Evolutionary conservation across 78 protist genomes (phyloP), one percentile per base, ranked within the genome.

Genomic region (Chrysochromulina parva): DNA sequence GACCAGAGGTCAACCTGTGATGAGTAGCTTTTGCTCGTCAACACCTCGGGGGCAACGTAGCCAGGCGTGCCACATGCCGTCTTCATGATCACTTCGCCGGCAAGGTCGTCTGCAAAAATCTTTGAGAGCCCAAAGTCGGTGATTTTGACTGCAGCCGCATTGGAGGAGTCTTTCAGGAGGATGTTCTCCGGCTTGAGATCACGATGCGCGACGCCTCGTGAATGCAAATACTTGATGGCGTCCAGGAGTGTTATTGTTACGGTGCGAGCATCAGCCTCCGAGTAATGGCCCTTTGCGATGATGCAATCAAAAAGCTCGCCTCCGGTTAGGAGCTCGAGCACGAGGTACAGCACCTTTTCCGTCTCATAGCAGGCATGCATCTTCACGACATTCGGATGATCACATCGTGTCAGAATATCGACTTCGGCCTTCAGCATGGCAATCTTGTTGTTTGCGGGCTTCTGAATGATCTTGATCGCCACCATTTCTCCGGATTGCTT

Each of bases 271-370:
- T 94, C 97, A 14, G 54, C 85, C 91, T 97, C 98, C 16, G 95
- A 90, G 85, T 97, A 97, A 28, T 97, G 96, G 69, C 93, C 89
- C 38, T 93, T 95, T 14, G 24, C 60, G 52, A 96, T 96, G 90
- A 97, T 96, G 60, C 93, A 88, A 73, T 97, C 96, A 73, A 97
- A 97, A 78, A 97, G 93, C 91, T 97, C 99, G 55, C 99, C 99
- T 54, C 99, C 99, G 14, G 89, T 71, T n/a, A 96, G 81, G 28
- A 65, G 60, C 69, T 88, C 91, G 38, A 88, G 10, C 13, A 90
- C 74, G 52, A 90, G 86, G 87, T 62, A 92, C 60, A 92, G 60
- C 20, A 81, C 54, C 26, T 26, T 3, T 52, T 59, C 59, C n/a
- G 81, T 48, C 24, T 90, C 94, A 13, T 52, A 89, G 11, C 80